Base-by-base conservation (phyloP, 2,329 filamentous ascomycete species). In the Epichloe glyceriae region DNA sequence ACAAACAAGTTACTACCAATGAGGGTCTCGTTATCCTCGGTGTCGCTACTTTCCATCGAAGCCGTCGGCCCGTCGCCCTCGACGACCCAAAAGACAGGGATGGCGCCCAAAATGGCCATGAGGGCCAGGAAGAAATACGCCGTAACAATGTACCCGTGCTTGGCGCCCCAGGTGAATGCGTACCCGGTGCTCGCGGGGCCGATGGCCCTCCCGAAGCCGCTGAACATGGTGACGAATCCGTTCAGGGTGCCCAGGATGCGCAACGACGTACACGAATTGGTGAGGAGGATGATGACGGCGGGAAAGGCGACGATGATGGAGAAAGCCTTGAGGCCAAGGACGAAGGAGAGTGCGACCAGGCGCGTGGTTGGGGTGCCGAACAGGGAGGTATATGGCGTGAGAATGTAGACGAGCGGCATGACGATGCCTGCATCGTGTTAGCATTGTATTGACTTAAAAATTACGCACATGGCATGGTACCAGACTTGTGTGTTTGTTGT, bases 231-330 rank as follows among this genome's bases (percentile, higher is more conserved):
- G 0, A 88, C 90, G 54, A 95, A 82, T 3, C 91, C 93, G 61
- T 97, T 97, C 50, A 97, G 70, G 0, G 90, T 96, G 1, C 89
- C 90, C 5, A 97, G 76, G 10, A 95, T 79, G 42, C 58, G 60
- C 15, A 95, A 70, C 50, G 84, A 89, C 1, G 75, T 69, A 4
- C 88, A 88, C 10, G 84, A 88, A 67, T 96, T 96, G 30, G 90
- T 96, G 38, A 97, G 76, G 46, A 97, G 73, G 58, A 97, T 96
- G 5, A 88, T 95, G 26, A 79, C 84, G 60, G 87, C 93, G 0
- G 93, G 91, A 64, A 96, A 96, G 1, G 85, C 85, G 60, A 96
- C 84, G 56, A 94, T 93, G 53, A 83, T 81, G 39, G 78, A 79
- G 50, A 86, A 76, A 10, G 85, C 83, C 64, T 95, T 94, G 60